phyloP scores from a whole-genome alignment of 2,329 filamentous ascomycete genomes.

The Monilinia laxa region DNA sequence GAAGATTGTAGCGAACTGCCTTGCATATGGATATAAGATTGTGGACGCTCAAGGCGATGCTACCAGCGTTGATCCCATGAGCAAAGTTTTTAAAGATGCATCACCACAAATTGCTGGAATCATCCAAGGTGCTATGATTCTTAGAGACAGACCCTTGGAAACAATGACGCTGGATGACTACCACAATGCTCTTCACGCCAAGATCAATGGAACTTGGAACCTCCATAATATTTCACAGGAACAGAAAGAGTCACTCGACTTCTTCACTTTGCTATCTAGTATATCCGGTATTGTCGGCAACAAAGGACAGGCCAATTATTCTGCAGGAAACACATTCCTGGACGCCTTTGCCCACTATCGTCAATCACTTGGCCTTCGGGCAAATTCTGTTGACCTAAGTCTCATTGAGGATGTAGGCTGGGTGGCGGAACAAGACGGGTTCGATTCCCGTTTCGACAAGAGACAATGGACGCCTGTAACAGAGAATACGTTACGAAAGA shows the following conservation, averaged over 20 bases:
- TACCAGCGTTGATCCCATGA: neutral
- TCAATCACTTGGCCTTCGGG: neutral
- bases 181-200: constrained; percentile 20
- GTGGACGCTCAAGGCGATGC: neutral
- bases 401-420: constrained; percentile 41
- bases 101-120: neutral
- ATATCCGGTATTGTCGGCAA: constrained; percentile 42
- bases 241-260: constrained; percentile 41
- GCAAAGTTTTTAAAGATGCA: neutral
- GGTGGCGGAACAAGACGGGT: constrained; percentile 17
- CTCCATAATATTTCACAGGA: constrained; percentile 25
- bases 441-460: no score
- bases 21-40: neutral
- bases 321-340: constrained; percentile 51
- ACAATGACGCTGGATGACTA: constrained; percentile 27
- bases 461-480: no score
- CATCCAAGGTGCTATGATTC: neutral
- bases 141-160: neutral
- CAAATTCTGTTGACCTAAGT: constrained; percentile 16
- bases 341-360: constrained; percentile 34
- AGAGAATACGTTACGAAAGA: no score
- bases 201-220: constrained; percentile 32
- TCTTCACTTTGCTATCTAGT: constrained; percentile 45
- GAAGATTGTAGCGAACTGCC: neutral
- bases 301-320: constrained; percentile 48